A percentile compares a stretch with the other conserved stretches of the same genome.
Evolutionary conservation across 352 stramenopile genomes (phyloP).

Genomic region (Plasmopara muralis): DNA sequence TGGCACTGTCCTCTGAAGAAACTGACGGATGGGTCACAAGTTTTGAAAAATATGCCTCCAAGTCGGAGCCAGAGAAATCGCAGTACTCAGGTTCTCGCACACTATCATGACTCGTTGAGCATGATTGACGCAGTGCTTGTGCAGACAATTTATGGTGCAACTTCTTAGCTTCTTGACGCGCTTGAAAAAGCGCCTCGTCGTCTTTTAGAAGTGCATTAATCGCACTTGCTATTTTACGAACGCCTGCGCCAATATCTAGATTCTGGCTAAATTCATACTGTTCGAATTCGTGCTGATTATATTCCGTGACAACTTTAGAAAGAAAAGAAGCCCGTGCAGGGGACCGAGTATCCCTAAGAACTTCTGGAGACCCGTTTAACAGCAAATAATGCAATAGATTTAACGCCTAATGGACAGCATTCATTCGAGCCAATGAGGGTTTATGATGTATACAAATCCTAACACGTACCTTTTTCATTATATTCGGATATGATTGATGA

Average conservation of each 20-base stretch:
- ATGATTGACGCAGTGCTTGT: slow-evolving; percentile 22
- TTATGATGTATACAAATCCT: too few relatives aligned
- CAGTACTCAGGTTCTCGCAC: slow-evolving; percentile 29
- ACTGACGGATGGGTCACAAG: slow-evolving; percentile 38
- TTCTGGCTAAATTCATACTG: slow-evolving; percentile 71
- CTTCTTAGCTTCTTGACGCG: slow-evolving; percentile 37
- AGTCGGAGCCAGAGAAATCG: slow-evolving; percentile 9
- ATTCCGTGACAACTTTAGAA: slow-evolving; percentile 36
- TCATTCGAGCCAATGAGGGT: neutral
- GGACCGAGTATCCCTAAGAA: slow-evolving; percentile 53
- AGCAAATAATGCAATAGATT: slow-evolving; percentile 57
- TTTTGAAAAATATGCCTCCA: too few relatives aligned
- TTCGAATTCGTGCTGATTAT: slow-evolving; percentile 70
- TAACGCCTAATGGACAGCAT: slow-evolving; percentile 30
- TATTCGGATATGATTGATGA: slow-evolving; percentile 36
- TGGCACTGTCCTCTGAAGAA: slow-evolving; percentile 8
- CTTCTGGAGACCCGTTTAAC: slow-evolving; percentile 63
- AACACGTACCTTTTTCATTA: slow-evolving; percentile 46
- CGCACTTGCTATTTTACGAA: slow-evolving; percentile 52
- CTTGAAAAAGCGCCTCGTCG: slow-evolving; percentile 43
- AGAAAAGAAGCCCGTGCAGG: slow-evolving; percentile 41
- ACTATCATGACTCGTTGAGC: slow-evolving; percentile 14
- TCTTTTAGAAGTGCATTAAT: slow-evolving; percentile 44
- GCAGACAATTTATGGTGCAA: slow-evolving; percentile 51
- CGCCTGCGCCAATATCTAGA: slow-evolving; percentile 53